phyloP scores from a whole-genome alignment of 306 rosid species.

The Dalbergia cultrata region DNA sequence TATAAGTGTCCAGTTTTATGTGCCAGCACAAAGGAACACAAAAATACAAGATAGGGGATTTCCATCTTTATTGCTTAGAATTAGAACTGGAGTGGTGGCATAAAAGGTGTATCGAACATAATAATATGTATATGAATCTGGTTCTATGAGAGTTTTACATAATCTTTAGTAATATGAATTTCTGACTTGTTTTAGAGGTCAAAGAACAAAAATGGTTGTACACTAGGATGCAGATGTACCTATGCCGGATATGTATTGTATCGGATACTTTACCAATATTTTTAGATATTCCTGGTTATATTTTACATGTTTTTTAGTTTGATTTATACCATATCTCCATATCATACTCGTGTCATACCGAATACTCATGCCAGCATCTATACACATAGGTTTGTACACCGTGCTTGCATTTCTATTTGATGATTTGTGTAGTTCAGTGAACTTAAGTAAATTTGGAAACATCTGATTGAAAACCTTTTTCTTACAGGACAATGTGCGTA shows the following conservation, averaged over 20 bases:
- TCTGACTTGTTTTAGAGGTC: neutral
- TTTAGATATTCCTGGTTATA: too few relatives aligned
- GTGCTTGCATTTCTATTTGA: constrained; percentile 6
- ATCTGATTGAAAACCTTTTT: constrained; percentile 8
- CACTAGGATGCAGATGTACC: too few relatives aligned
- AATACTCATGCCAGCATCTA: too few relatives aligned
- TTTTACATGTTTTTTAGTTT: too few relatives aligned
- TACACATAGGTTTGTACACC: neutral
- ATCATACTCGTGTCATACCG: too few relatives aligned
- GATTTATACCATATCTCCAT: too few relatives aligned
- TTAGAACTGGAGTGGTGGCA: neutral
- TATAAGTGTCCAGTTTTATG: neutral
- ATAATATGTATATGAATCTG: neutral
- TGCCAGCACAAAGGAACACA: constrained; percentile 20
- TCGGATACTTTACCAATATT: too few relatives aligned
- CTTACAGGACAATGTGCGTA: constrained; percentile 93
- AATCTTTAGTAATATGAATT: neutral
- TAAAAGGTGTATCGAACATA: neutral
- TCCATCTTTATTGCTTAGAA: constrained; percentile 5
- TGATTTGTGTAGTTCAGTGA: neutral
- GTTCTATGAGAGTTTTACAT: neutral
- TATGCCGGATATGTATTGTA: too few relatives aligned
- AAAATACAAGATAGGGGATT: neutral
- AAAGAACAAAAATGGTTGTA: neutral
- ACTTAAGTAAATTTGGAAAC: neutral